Evolutionary conservation across 176 grass and related monocot species (phyloP).

Genomic region (Microstegium vimineum): DNA sequence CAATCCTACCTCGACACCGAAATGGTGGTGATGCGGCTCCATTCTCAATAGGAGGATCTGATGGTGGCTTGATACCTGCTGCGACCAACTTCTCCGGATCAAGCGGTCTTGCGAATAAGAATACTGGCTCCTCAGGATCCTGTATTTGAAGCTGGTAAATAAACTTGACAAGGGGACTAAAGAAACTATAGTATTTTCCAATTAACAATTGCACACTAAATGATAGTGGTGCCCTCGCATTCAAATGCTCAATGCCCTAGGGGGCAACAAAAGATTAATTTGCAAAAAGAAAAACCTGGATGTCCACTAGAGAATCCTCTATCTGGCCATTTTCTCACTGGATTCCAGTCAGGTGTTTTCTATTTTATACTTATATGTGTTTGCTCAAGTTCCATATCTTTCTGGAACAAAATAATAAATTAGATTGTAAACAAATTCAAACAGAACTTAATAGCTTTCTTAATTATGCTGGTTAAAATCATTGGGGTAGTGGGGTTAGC

Average conservation of each 20-base stretch:
- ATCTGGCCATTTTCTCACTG: not conserved
- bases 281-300: not conserved
- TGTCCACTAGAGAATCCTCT: not conserved
- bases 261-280: slow-evolving; percentile 5
- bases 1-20: slow-evolving; percentile 70
- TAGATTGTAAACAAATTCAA: slow-evolving; percentile 11
- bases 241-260: not conserved
- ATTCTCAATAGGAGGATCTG: slow-evolving; percentile 59
- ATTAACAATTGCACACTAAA: not conserved
- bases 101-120: slow-evolving; percentile 76
- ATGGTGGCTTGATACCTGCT: slow-evolving; percentile 56
- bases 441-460: not conserved
- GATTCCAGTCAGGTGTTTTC: not conserved
- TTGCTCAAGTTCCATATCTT: not conserved
- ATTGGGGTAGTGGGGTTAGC: not conserved
- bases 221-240: not conserved
- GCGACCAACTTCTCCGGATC: slow-evolving; percentile 67
- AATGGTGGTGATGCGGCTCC: slow-evolving; percentile 39
- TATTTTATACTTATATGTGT: not conserved
- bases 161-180: slow-evolving; percentile 7
- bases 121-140: slow-evolving; percentile 81
- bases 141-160: slow-evolving; percentile 36
- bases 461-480: not conserved
- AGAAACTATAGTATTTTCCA: not conserved
- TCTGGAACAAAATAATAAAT: not conserved